Evolutionary conservation across 805 yeast species (phyloP).

Genomic region (Wickerhamiella australiensis): DNA sequence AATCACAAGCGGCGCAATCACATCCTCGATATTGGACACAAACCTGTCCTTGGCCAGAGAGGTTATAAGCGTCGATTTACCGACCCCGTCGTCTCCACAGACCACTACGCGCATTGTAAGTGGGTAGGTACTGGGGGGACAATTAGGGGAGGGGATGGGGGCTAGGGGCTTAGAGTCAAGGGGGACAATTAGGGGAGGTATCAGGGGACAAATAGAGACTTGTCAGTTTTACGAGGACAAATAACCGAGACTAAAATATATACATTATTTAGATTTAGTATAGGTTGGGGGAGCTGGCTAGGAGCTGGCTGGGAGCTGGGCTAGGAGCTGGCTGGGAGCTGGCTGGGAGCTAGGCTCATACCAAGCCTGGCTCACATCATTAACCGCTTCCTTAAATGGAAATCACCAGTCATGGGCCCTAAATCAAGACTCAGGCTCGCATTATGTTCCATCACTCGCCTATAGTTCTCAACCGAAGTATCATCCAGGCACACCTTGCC

Average conservation of each 20-base stretch:
- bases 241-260: too few relatives aligned
- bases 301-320: too few relatives aligned
- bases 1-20: constrained; percentile 72
- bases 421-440: constrained; percentile 4
- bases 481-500: constrained; percentile 11
- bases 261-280: too few relatives aligned
- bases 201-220: too few relatives aligned
- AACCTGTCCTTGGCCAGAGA: constrained; percentile 72
- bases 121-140: not conserved
- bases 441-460: not conserved
- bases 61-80: constrained; percentile 48
- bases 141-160: too few relatives aligned
- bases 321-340: too few relatives aligned
- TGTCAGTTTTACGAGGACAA: too few relatives aligned
- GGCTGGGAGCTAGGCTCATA: too few relatives aligned
- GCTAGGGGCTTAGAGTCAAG: too few relatives aligned
- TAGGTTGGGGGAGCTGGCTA: too few relatives aligned
- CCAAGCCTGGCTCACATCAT: constrained; percentile 1
- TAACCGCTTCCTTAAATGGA: constrained; percentile 6
- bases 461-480: constrained; percentile 4
- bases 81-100: constrained; percentile 77
- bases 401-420: constrained; percentile 6
- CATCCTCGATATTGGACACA: constrained; percentile 63
- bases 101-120: constrained; percentile 58
- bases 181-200: too few relatives aligned